Conservation (phyloP, 1,139 yeast species). For the Candida sojae region DNA sequence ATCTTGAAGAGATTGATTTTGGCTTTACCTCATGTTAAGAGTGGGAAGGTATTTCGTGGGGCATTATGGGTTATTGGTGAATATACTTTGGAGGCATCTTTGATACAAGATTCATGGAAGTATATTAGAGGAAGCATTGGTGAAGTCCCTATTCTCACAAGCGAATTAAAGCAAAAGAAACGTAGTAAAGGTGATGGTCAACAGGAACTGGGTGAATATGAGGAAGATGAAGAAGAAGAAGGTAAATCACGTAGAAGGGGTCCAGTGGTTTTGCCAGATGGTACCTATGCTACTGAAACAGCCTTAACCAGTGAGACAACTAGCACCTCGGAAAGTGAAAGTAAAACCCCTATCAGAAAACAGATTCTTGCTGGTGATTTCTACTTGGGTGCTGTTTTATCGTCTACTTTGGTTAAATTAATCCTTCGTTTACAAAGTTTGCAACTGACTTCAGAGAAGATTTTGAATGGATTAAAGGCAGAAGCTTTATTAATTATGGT, state of each 20-base stretch:
- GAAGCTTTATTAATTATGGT: slow-evolving; percentile 94
- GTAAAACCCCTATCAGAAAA: slow-evolving; percentile 76
- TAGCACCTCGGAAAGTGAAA: slow-evolving; percentile 33
- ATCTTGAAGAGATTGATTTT: slow-evolving; percentile 66
- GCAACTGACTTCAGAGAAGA: slow-evolving; percentile 48
- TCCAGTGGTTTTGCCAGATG: slow-evolving; percentile 93
- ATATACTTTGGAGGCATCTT: slow-evolving; percentile 70
- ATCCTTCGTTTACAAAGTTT: slow-evolving; percentile 74
- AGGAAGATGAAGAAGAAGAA: slow-evolving; percentile 20
- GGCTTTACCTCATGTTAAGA: slow-evolving; percentile 67
- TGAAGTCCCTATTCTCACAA: slow-evolving; percentile 83
- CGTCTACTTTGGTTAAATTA: slow-evolving; percentile 87
- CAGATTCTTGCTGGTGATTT: slow-evolving; percentile 86
- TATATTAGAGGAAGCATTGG: slow-evolving; percentile 83
- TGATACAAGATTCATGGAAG: slow-evolving; percentile 85
- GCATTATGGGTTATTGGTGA: slow-evolving; percentile 97
- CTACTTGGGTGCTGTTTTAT: slow-evolving; percentile 84
- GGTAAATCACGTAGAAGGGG: slow-evolving; percentile 44
- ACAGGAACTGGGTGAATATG: slow-evolving; percentile 21
- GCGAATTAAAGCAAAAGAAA: slow-evolving; percentile 62
- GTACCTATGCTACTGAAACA: slow-evolving; percentile 96
- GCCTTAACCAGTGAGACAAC: slow-evolving; percentile 62
- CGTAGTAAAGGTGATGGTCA: slow-evolving; percentile 33
- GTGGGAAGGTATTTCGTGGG: slow-evolving; percentile 91
- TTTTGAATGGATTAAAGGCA: slow-evolving; percentile 84